Base-by-base conservation (phyloP, 139 green algal species). In the Trebouxia sp. region DNA sequence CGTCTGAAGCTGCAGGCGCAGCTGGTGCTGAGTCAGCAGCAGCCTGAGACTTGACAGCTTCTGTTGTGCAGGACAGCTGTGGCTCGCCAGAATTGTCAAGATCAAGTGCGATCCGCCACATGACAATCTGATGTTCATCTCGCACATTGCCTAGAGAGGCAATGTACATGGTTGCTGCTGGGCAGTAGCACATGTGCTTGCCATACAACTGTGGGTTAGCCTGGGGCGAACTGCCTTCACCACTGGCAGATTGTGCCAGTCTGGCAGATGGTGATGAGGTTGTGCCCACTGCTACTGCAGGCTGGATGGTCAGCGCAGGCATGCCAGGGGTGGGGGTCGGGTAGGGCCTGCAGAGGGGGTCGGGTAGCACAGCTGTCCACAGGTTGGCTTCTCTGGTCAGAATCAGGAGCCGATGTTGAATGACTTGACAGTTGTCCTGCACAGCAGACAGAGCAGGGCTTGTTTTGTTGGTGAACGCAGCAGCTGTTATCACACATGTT, bases 151-250 rank as follows among this genome's bases (percentile, higher is more conserved):
- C 62, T 72, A 72, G 43, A 5, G 62, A 72, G 62, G 62, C 62
- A 45, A 72, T n/a, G 35, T 72, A 45, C 62, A 72, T 72, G 32
- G 9, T 3, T 8, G 62, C 28, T 45, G 62, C 62, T 45, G 62
- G 35, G 32, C 62, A 72, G 62, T 30, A 72, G 35, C 62, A 72
- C n/a, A 72, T 28, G 62, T 35, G 42, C 62, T 72, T 72, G 62
- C 62, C 62, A 45, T 72, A 72, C 62, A 72, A 35, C 8, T 43
- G 32, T 14, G 11, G 35, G 6, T 45, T 42, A 35, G 5, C 20
- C 20, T 53, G 47, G 1, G 47, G 14, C 15, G 47, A 53, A 53
- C 47, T 53, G 47, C 47, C 47, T 37, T n/a, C n/a, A n/a, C n/a
- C n/a, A n/a, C n/a, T n/a, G n/a, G n/a, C n/a, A n/a, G n/a, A n/a